Conservation (phyloP, 2,329 filamentous ascomycete genomes). For the Dothistroma pini region DNA sequence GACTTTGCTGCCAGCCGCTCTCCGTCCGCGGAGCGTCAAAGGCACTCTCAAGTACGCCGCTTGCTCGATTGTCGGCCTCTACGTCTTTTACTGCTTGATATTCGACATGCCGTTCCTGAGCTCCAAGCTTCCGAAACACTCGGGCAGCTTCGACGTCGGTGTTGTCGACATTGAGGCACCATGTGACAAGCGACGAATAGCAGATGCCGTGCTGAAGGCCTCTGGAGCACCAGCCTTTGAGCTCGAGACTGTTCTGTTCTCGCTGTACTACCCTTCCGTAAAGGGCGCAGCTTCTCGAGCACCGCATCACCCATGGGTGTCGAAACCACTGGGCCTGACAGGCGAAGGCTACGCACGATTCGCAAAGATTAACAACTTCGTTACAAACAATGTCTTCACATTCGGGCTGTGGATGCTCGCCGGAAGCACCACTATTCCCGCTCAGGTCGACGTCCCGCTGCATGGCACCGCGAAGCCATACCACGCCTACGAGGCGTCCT, state of each 20-base stretch:
- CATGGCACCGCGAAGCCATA: conserved; percentile 30
- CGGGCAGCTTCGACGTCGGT: conserved; percentile 43
- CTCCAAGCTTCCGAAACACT: conserved; percentile 41
- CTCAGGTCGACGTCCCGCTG: conserved; percentile 42
- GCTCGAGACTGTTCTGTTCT: conserved; percentile 44
- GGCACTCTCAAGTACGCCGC: conserved; percentile 16
- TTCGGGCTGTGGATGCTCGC: conserved; percentile 42
- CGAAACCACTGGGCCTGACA: conserved; percentile 42
- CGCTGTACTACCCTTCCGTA: conserved; percentile 44
- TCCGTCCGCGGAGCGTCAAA: conserved; percentile 17
- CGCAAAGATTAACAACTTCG: conserved; percentile 36
- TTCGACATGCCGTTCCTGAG: conserved; percentile 42
- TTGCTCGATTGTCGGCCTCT: conserved; percentile 19
- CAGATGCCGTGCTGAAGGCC: conserved; percentile 38
- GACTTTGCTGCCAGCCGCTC: conserved; percentile 9
- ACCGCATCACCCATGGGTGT: conserved; percentile 42
- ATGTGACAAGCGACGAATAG: conserved; percentile 36
- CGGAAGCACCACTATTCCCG: conserved; percentile 42
- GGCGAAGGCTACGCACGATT: conserved; percentile 45
- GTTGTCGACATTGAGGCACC: conserved; percentile 43
- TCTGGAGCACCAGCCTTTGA: conserved; percentile 41
- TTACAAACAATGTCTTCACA: conserved; percentile 39
- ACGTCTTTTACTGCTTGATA: conserved; percentile 37
- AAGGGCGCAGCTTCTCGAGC: conserved; percentile 26
- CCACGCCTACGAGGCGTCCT: conserved; percentile 27